Percentiles rank a stretch among this genome's conserved stretches.
These are phyloP conservation scores for Teunomyces funiuensis DNA, from an alignment of 805 yeast genomes.

Conservation along the genomic window DNA sequence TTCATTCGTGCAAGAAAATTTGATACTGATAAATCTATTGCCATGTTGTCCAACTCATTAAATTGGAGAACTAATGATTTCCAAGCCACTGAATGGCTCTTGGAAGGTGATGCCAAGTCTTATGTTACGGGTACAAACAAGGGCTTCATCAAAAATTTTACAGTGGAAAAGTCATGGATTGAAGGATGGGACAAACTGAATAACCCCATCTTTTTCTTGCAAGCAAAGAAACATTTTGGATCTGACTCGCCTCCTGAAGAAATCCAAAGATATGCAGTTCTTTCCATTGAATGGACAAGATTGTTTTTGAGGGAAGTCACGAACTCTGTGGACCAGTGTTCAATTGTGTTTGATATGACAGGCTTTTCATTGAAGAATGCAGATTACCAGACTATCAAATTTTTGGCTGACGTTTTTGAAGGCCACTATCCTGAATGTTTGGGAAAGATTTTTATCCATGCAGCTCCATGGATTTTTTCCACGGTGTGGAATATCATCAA, in stretches of 20 bases:
- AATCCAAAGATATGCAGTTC: slow-evolving; percentile 70
- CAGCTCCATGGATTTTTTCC: slow-evolving; percentile 95
- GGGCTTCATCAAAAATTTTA: slow-evolving; percentile 57
- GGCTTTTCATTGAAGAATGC: slow-evolving; percentile 88
- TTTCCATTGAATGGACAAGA: slow-evolving; percentile 80
- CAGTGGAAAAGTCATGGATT: slow-evolving; percentile 68
- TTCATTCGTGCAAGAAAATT: slow-evolving; percentile 87
- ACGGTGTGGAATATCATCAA: slow-evolving; percentile 93
- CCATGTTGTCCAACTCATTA: slow-evolving; percentile 71
- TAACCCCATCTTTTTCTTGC: slow-evolving; percentile 79
- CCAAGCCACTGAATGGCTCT: slow-evolving; percentile 60
- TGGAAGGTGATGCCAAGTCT: slow-evolving; percentile 69
- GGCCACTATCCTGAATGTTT: slow-evolving; percentile 95
- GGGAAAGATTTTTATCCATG: slow-evolving; percentile 80
- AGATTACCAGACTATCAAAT: slow-evolving; percentile 90
- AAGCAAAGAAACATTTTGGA: slow-evolving; percentile 69
- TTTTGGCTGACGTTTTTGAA: slow-evolving; percentile 84
- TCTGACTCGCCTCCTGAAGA: slow-evolving; percentile 58
- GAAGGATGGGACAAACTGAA: slow-evolving; percentile 71
- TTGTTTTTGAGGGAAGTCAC: slow-evolving; percentile 54
- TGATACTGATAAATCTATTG: slow-evolving; percentile 64
- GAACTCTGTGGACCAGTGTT: slow-evolving; percentile 77
- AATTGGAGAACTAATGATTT: slow-evolving; percentile 70
- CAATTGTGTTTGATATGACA: slow-evolving; percentile 81
- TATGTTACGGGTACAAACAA: slow-evolving; percentile 39